A percentile compares a stretch with the other conserved stretches of the same genome.
These are phyloP conservation scores for Paragyromitra xinjiangensis DNA, from an alignment of 495 filamentous ascomycete species.

Conservation along the genomic window DNA sequence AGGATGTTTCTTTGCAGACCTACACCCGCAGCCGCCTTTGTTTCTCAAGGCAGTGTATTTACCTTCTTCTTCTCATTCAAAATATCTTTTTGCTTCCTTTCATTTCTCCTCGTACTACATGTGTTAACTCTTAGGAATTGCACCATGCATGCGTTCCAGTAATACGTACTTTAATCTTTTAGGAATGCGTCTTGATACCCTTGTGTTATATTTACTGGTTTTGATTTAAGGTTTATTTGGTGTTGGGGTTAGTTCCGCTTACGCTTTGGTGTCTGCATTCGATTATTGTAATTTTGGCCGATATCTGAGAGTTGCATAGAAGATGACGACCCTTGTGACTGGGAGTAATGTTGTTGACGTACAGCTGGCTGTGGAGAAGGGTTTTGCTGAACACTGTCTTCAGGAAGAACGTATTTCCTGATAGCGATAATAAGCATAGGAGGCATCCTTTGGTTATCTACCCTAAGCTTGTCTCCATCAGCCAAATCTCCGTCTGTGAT, in stretches of 20 bases:
- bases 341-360: conserved; percentile 16
- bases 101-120: background rate
- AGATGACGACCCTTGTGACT: background rate
- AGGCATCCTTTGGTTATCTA: conserved; percentile 37
- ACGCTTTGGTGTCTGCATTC: conserved; percentile 16
- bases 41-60: background rate
- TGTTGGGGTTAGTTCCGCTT: conserved; percentile 13
- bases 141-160: background rate
- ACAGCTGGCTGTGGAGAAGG: background rate
- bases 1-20: background rate
- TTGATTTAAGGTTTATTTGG: background rate
- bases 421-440: conserved; percentile 38
- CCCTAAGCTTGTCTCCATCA: conserved; percentile 22
- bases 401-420: conserved; percentile 30
- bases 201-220: background rate
- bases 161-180: background rate
- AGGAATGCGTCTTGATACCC: background rate
- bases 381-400: conserved; percentile 1
- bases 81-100: background rate
- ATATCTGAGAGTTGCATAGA: conserved; percentile 6
- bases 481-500: conserved; percentile 29
- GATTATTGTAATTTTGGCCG: conserved; percentile 6
- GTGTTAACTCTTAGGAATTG: background rate
- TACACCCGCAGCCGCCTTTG: background rate
- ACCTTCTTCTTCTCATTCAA: background rate